Conservation (phyloP, 2,329 filamentous ascomycete species). For the Seiridium unicorne region DNA sequence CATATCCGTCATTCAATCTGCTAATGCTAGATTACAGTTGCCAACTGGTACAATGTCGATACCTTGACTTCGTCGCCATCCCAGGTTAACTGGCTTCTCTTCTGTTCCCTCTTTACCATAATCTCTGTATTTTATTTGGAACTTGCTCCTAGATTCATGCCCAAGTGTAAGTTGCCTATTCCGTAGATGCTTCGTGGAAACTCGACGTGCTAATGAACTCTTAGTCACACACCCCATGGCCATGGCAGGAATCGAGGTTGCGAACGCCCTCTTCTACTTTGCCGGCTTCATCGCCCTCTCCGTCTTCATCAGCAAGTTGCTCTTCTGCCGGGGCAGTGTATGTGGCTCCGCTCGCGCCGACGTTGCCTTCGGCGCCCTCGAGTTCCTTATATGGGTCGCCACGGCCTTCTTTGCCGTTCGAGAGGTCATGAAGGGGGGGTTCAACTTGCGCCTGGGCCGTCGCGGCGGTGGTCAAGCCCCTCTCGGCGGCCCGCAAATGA, state of each 20-base stretch:
- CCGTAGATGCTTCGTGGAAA: no score
- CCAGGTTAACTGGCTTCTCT: constrained; percentile 58
- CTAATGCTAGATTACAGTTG: constrained; percentile 39
- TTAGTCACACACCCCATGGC: constrained; percentile 47
- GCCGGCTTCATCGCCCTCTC: constrained; percentile 57
- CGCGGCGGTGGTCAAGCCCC: constrained; percentile 22
- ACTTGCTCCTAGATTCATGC: constrained; percentile 42
- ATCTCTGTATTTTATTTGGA: constrained; percentile 55
- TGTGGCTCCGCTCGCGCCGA: constrained; percentile 55
- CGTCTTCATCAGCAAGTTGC: constrained; percentile 53
- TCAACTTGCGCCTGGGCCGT: constrained; percentile 20
- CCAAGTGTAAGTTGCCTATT: constrained; percentile 32
- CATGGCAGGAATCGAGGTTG: constrained; percentile 45
- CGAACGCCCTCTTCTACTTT: constrained; percentile 58
- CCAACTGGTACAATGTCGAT: constrained; percentile 58
- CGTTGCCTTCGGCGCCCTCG: constrained; percentile 51
- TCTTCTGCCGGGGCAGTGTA: constrained; percentile 56
- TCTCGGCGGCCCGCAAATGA: constrained; percentile 31
- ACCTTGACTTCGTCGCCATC: constrained; percentile 54
- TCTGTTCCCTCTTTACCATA: constrained; percentile 52
- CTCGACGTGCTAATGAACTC: not conserved
- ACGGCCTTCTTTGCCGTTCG: constrained; percentile 44
- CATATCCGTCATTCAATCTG: not conserved
- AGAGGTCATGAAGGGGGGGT: constrained; percentile 44
- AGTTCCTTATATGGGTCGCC: constrained; percentile 52